These are phyloP conservation scores for Mycosarcoma mackinlayi DNA, from an alignment of 1,284 basidiomycete species.

Conservation along the genomic window DNA sequence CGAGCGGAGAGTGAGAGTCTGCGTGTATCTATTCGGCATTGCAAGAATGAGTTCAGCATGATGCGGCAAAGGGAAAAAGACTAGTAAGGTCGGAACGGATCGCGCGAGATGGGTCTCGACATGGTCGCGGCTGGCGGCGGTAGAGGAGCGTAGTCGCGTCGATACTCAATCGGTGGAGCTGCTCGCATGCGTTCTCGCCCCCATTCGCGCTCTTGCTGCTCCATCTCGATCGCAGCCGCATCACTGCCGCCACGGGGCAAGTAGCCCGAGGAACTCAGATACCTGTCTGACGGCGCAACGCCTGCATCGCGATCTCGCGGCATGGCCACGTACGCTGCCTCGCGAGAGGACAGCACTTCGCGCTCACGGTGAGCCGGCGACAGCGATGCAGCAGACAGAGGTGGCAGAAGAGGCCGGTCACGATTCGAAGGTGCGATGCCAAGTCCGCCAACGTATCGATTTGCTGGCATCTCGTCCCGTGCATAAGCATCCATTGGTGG, in stretches of 20 bases:
- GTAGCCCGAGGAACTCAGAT: background rate
- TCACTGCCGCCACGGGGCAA: slow-evolving; percentile 1
- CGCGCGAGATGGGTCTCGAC: too few species aligned
- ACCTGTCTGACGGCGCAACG: background rate
- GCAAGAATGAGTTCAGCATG: too few species aligned
- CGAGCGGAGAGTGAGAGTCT: too few species aligned
- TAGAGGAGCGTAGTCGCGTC: too few species aligned
- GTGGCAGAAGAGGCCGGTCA: slow-evolving; percentile 23
- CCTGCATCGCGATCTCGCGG: slow-evolving; percentile 12
- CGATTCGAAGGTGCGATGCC: background rate
- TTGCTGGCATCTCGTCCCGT: slow-evolving; percentile 3
- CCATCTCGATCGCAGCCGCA: too few species aligned
- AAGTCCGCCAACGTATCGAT: background rate
- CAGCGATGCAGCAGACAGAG: slow-evolving; percentile 11
- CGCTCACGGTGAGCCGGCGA: background rate
- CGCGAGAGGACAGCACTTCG: background rate
- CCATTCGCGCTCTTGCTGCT: slow-evolving; percentile 13
- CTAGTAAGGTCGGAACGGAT: too few species aligned
- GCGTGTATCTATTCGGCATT: too few species aligned
- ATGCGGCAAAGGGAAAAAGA: too few species aligned
- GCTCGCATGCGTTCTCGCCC: slow-evolving; percentile 4
- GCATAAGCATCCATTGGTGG: slow-evolving; percentile 2
- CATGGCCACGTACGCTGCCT: background rate
- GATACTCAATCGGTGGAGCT: too few species aligned
- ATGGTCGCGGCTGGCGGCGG: too few species aligned